phyloP scores from a whole-genome alignment of 2,329 filamentous ascomycete species.

The Blumeriella jaapii region DNA sequence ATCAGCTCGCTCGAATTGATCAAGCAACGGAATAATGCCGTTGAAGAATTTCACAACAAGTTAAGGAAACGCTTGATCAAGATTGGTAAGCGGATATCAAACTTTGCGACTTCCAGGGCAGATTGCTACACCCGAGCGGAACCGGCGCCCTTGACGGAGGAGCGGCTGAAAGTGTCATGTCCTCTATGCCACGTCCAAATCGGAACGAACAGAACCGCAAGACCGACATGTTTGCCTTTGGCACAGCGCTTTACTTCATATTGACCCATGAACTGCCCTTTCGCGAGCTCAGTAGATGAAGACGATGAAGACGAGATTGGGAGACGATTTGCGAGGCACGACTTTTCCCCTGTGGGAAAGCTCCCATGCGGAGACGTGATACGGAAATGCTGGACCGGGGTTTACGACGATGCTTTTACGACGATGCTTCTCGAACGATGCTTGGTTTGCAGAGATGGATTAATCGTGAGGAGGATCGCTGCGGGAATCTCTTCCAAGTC shows the following conservation, averaged over 20 bases:
- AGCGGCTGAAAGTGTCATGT: slow-evolving; percentile 2
- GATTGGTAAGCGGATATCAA: too few relatives aligned
- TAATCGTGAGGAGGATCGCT: too few relatives aligned
- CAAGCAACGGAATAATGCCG: too few relatives aligned
- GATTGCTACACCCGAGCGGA: slow-evolving; percentile 1
- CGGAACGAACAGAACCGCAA: slow-evolving; percentile 1
- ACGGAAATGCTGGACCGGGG: slow-evolving; percentile 1
- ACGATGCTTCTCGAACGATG: slow-evolving; percentile 1
- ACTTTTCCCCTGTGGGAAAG: not conserved
- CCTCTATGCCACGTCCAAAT: slow-evolving; percentile 1
- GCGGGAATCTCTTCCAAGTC: too few relatives aligned
- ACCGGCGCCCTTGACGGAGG: slow-evolving; percentile 1
- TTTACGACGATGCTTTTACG: too few relatives aligned
- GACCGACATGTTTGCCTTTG: slow-evolving; percentile 1
- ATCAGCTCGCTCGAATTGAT: too few relatives aligned
- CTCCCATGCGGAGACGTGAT: slow-evolving; percentile 1
- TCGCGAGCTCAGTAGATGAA: slow-evolving; percentile 1
- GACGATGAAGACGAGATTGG: slow-evolving; percentile 2
- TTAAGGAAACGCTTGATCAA: too few relatives aligned
- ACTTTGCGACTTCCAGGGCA: slow-evolving; percentile 2
- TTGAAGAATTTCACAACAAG: too few relatives aligned
- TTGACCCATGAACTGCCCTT: slow-evolving; percentile 1
- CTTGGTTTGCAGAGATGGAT: slow-evolving; percentile 1
- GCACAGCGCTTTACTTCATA: slow-evolving; percentile 3
- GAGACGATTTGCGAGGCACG: slow-evolving; percentile 1